Evolutionary conservation across 345 rosid genomes (phyloP).

Genomic region (Eucalyptus regnans): DNA sequence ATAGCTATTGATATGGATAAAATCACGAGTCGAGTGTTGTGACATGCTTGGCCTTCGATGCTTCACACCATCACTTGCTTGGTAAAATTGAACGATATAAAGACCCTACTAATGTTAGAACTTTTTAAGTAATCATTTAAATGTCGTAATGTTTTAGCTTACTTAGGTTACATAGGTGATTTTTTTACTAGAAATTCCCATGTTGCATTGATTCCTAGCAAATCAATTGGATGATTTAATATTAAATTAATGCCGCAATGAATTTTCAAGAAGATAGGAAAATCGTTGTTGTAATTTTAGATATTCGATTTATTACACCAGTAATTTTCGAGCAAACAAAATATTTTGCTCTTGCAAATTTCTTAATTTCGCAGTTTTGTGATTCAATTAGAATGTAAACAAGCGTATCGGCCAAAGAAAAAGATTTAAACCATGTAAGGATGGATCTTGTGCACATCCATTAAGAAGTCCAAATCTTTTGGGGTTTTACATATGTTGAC

Average conservation of each 20-base stretch:
- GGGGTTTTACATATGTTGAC: too few species aligned
- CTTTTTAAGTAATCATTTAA: background rate
- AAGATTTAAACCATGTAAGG: too few species aligned
- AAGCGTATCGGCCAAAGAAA: too few species aligned
- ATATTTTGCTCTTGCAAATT: too few species aligned
- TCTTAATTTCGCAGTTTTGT: too few species aligned
- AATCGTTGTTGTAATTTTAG: background rate
- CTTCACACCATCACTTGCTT: background rate
- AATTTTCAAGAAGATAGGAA: background rate
- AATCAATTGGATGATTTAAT: background rate
- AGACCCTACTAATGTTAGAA: background rate
- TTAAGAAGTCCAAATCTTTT: too few species aligned
- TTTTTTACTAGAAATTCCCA: background rate
- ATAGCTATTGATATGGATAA: background rate
- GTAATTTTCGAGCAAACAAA: too few species aligned
- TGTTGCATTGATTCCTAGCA: accelerated
- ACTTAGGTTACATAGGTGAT: background rate
- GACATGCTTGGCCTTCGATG: accelerated
- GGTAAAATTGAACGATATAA: background rate
- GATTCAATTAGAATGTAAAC: too few species aligned
- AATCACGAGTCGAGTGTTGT: accelerated
- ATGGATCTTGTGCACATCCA: too few species aligned
- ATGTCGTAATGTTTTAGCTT: too few species aligned
- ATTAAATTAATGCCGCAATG: background rate
- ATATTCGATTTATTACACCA: background rate